Evolutionary conservation across 2,329 filamentous ascomycete species (phyloP).

Genomic region (Zalaria sp.): DNA sequence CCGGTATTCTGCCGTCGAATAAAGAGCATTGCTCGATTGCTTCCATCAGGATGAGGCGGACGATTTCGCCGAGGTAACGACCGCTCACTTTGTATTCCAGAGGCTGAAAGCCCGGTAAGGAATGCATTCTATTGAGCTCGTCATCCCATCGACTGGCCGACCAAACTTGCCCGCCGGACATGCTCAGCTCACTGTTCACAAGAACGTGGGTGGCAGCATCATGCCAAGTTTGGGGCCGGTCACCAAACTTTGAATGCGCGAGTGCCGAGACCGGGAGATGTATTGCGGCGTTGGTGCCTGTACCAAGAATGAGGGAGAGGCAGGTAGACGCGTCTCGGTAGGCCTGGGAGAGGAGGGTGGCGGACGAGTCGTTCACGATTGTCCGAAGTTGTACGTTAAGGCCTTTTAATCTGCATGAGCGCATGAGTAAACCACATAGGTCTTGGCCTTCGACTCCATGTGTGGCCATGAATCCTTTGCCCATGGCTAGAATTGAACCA

Average conservation of each 20-base stretch:
- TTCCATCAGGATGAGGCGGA: constrained; percentile 46
- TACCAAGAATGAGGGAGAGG: constrained; percentile 50
- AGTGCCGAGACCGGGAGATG: constrained; percentile 43
- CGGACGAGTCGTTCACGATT: constrained; percentile 50
- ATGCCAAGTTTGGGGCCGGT: constrained; percentile 40
- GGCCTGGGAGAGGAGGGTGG: constrained; percentile 46
- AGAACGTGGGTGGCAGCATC: constrained; percentile 45
- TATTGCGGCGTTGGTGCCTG: constrained; percentile 50
- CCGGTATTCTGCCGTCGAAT: constrained; percentile 42
- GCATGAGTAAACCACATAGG: constrained; percentile 43
- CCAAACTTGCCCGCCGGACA: constrained; percentile 47
- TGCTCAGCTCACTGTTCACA: constrained; percentile 52
- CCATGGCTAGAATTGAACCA: constrained; percentile 47
- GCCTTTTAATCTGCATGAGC: constrained; percentile 38
- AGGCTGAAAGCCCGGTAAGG: constrained; percentile 48
- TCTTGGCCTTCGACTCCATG: constrained; percentile 45
- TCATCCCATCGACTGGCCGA: constrained; percentile 50
- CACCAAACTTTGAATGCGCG: constrained; percentile 40
- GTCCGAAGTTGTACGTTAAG: constrained; percentile 46
- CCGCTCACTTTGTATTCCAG: constrained; percentile 51
- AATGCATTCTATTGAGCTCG: constrained; percentile 40
- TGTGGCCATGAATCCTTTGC: constrained; percentile 49
- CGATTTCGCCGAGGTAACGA: constrained; percentile 49
- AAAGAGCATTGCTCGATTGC: constrained; percentile 41
- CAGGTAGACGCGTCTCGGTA: constrained; percentile 46